These are phyloP conservation scores for Suillus tomentosus DNA, from an alignment of 768 basidiomycete species.

Conservation along the genomic window DNA sequence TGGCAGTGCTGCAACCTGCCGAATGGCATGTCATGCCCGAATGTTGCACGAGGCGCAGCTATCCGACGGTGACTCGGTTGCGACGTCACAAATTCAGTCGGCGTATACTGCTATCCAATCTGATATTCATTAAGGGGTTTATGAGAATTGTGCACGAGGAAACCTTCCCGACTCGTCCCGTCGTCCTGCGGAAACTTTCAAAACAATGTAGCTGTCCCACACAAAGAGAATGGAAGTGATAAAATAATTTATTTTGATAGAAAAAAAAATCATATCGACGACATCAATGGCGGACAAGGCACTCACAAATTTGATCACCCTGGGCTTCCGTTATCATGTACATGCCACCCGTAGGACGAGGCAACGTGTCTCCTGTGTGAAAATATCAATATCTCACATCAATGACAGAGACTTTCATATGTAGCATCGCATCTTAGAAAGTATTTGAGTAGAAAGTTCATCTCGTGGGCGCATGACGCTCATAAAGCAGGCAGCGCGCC, in stretches of 20 bases:
- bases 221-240: slow-evolving; percentile 1
- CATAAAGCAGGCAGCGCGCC: background rate
- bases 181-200: background rate
- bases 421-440: background rate
- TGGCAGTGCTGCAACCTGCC: background rate
- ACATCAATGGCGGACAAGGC: background rate
- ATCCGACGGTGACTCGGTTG: background rate
- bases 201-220: background rate
- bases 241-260: background rate
- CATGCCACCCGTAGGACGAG: background rate
- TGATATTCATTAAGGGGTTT: slow-evolving; percentile 7
- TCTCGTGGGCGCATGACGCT: background rate
- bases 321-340: slow-evolving; percentile 5
- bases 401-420: background rate
- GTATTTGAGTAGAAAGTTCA: background rate
- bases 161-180: background rate
- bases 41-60: slow-evolving; percentile 5
- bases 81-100: background rate
- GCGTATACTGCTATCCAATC: background rate
- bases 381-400: background rate
- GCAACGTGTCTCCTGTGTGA: background rate
- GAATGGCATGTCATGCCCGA: background rate
- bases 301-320: slow-evolving; percentile 6
- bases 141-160: background rate
- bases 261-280: background rate